These are phyloP conservation scores for Breviolum minutum DNA, from an alignment of 73 alveolate genomes.

Conservation along the genomic window DNA sequence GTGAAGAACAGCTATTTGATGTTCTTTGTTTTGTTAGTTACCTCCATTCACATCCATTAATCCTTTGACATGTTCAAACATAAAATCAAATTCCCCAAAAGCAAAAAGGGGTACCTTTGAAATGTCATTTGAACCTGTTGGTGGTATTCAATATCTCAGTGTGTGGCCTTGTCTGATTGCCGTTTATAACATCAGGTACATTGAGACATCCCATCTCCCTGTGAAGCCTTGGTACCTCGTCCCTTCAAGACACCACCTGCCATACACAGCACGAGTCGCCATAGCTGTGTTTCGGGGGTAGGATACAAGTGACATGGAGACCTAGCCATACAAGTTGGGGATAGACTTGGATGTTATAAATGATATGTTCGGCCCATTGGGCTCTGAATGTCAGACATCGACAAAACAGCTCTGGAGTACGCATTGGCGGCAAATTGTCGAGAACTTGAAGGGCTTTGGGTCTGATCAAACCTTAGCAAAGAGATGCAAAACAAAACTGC, in stretches of 20 bases:
- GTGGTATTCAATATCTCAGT: too few species aligned
- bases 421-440: slow-evolving; percentile 39
- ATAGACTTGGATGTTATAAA: background rate
- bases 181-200: background rate
- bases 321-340: too few species aligned
- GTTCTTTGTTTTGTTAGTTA: too few species aligned
- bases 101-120: too few species aligned
- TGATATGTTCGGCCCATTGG: background rate
- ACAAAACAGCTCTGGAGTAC: background rate
- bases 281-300: background rate
- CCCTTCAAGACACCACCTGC: slow-evolving; percentile 47
- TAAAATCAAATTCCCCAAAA: too few species aligned
- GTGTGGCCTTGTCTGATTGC: too few species aligned
- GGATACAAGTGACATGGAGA: too few species aligned
- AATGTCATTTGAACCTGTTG: too few species aligned
- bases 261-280: background rate
- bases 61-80: background rate
- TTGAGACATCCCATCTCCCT: background rate
- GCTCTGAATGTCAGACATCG: background rate
- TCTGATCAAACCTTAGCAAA: slow-evolving; percentile 38
- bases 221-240: slow-evolving; percentile 22
- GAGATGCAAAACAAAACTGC: background rate
- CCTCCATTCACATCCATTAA: background rate
- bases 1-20: background rate
- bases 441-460: slow-evolving; percentile 7